Evolutionary conservation across 345 rosid genomes (phyloP), one percentile per base, ranked within the genome.

Genomic region (Citrus hindsii): DNA sequence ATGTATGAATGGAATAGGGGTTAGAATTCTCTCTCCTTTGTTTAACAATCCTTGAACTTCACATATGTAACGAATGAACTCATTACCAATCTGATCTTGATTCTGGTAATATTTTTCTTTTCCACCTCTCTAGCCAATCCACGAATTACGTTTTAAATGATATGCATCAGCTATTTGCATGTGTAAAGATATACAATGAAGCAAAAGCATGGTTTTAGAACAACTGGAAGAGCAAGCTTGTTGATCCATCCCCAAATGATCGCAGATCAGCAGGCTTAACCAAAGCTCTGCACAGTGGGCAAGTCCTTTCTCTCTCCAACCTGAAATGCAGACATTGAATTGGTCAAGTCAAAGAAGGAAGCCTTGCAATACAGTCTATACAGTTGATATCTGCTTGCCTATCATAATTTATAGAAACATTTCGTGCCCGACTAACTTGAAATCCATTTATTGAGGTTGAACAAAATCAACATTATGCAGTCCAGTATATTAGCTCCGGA

Each of bases 281-380:
- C 75, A 85, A 69, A 10, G 91, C 94, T 75, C 91, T 84, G 84
- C 91, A 88, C 24, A 88, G 84, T 24, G 94, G 92, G 77, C 92
- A 88, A 19, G 92, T 91, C 78, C 92, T 86, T 82, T 90, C 93
- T 68, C 92, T 73, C 86, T 91, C 92, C 73, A 89, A 88, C 94
- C 92, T 87, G 89, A 74, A 82, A 76, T 16, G 56, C 30, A 74
- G 55, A 12, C 13, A 46, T 46, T 51, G 55, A 33, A 76, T 27
- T 51, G 30, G 51, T 46, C 18, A 13, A 46, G 51, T 74, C 62
- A 61, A 64, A 61, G 55, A 13, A 51, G 32, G 42, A 33, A 64
- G 63, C 38, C 48, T 24, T 10, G 42, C 28, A 30, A 9, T 8
- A 35, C 53, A 46, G 46, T 40, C 38, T 35, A 37, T 40, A 30